Evolutionary conservation across 768 basidiomycete genomes (phyloP).

Genomic region (Pleurotus cornucopiae): DNA sequence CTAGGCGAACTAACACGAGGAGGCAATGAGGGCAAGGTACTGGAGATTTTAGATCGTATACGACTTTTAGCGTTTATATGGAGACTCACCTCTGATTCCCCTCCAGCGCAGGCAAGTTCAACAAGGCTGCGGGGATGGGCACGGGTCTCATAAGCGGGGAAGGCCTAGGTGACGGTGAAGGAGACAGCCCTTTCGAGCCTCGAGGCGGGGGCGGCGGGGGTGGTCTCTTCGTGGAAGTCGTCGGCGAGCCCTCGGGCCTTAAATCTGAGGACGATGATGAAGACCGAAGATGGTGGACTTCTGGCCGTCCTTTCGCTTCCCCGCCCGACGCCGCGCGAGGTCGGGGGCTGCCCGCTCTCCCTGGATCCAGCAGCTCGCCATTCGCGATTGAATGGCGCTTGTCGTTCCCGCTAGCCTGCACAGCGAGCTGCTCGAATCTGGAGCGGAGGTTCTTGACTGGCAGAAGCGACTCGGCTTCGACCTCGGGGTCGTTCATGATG

Average conservation of each 20-base stretch:
- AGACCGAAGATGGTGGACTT: conserved; percentile 32
- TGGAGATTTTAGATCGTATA: neutral
- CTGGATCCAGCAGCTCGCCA: conserved; percentile 17
- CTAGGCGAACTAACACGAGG: neutral
- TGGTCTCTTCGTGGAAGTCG: conserved; percentile 43
- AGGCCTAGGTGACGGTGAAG: conserved; percentile 35
- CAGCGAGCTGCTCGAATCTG: conserved; percentile 66
- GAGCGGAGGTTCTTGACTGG: conserved; percentile 70
- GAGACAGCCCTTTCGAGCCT: conserved; percentile 25
- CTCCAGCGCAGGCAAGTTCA: neutral
- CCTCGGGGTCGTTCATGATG: conserved; percentile 16
- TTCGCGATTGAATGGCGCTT: conserved; percentile 12
- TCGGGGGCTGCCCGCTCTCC: conserved; percentile 31
- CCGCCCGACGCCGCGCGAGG: conserved; percentile 33
- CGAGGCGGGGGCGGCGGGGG: conserved; percentile 56
- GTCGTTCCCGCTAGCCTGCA: conserved; percentile 23
- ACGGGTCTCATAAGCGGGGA: conserved; percentile 54
- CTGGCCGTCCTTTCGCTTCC: conserved; percentile 22
- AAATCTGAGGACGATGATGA: conserved; percentile 55
- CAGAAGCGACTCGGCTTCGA: conserved; percentile 52
- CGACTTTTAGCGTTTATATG: conserved; percentile 13
- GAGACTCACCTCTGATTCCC: conserved; percentile 11
- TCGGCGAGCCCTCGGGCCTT: conserved; percentile 18
- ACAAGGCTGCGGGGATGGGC: conserved; percentile 28
- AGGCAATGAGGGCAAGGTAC: neutral